Percentiles rank a stretch among this genome's conserved stretches.
Conservation (phyloP, 2,329 filamentous ascomycete species). For the Fusarium musae region DNA sequence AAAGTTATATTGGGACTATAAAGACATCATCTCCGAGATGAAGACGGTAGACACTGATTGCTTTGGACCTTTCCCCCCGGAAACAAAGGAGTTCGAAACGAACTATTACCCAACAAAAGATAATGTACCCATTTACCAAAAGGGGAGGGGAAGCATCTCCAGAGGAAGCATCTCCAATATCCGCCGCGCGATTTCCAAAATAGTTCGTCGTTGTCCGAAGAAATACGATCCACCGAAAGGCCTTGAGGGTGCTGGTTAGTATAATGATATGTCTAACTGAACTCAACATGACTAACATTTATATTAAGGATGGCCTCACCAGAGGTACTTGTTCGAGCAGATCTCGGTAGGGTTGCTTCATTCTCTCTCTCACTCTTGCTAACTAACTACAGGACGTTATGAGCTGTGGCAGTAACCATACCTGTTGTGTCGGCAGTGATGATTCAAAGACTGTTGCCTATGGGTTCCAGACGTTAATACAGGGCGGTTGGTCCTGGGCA, state of each 20-base stretch:
- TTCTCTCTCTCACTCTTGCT: not conserved
- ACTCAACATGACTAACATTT: accelerated
- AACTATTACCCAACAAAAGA: too few species aligned
- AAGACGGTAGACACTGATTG: not conserved
- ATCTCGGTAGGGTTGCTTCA: accelerated
- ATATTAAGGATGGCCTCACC: not conserved
- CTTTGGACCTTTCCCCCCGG: accelerated
- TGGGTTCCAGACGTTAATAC: too few species aligned
- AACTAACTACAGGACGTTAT: not conserved
- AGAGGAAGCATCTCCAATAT: too few species aligned
- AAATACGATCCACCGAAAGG: too few species aligned
- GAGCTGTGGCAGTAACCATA: accelerated
- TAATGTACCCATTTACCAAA: too few species aligned
- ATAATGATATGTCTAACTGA: accelerated
- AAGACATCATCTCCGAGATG: not conserved
- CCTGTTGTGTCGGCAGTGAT: not conserved
- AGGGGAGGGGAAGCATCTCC: too few species aligned
- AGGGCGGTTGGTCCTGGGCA: too few species aligned
- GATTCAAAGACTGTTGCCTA: too few species aligned
- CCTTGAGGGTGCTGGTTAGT: too few species aligned
- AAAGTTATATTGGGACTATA: accelerated
- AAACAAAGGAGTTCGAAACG: too few species aligned
- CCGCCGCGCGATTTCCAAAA: too few species aligned
- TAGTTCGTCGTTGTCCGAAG: too few species aligned
- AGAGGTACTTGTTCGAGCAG: accelerated